Evolutionary conservation across 306 rosid genomes (phyloP), one percentile per base, ranked within the genome.

Genomic region (Prunus mongolica): DNA sequence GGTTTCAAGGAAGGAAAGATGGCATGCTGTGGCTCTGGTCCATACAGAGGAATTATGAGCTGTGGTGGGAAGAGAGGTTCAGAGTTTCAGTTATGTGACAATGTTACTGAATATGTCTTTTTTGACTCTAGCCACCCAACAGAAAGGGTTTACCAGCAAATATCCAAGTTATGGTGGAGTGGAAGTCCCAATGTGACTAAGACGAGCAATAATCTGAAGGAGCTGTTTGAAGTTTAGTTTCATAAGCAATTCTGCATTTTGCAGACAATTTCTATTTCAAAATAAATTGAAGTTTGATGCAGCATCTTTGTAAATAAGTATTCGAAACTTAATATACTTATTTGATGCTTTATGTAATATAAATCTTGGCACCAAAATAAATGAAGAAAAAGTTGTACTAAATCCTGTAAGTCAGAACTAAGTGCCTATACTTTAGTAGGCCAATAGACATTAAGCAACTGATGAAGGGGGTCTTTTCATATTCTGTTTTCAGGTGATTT

Each of bases 51-150:
- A 65, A 19, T 63, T 27, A 5, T 3, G 1, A 82, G 80, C 51
- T 76, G 84, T 69, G 86, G 86, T 76, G 86, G 84, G 71, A 89
- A 74, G 81, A 82, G 78, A 41, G 87, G 83, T 2, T 74, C 69
- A 30, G 82, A 83, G 16, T 82, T 58, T 72, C 66, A 86, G 30
- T 46, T 87, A 25, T 91, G 93, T 60, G 54, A 27, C 52, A 81
- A 80, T 52, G 82, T 77, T 2, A 56, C 25, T 34, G 86, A 87
- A 3, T 27, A 83, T 72, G 55, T 86, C 18, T 86, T 81, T 80
- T 91, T 83, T 12, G 93, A 91, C 11, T 74, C 87, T 25, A 5
- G 8, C 73, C 97, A 87, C 81, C 88, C 78, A 1, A 73, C 92
- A 0, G 86, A 91, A 0, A 78, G 3, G 20, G 75, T 77, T 6